Evolutionary conservation across 352 stramenopile species (phyloP).

Genomic region (Globisporangium emineosum): DNA sequence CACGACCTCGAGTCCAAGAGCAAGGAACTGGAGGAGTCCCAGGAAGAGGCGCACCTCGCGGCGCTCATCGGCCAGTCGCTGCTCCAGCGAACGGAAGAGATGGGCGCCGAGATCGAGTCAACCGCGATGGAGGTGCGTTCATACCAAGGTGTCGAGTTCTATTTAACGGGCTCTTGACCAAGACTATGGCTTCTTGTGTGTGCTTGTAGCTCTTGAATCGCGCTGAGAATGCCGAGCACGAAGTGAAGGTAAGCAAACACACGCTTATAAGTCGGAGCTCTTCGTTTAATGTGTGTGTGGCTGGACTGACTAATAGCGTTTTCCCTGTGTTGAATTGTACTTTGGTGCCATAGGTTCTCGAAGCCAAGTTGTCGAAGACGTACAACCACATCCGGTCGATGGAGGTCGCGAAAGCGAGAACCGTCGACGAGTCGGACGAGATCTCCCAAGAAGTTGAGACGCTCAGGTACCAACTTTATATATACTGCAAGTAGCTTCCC

Average conservation of each 20-base stretch:
- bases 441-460: slow-evolving; percentile 32
- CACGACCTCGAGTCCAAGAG: slow-evolving; percentile 45
- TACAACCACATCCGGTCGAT: slow-evolving; percentile 36
- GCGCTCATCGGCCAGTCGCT: slow-evolving; percentile 49
- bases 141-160: neutral
- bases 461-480: slow-evolving; percentile 5
- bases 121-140: slow-evolving; percentile 18
- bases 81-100: slow-evolving; percentile 45
- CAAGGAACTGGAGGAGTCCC: slow-evolving; percentile 43
- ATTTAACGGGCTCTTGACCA: neutral
- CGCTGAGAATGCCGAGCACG: slow-evolving; percentile 40
- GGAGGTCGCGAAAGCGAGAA: slow-evolving; percentile 32
- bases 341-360: slow-evolving; percentile 21
- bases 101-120: slow-evolving; percentile 39
- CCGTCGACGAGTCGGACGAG: slow-evolving; percentile 31
- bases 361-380: slow-evolving; percentile 30
- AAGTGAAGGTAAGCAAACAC: slow-evolving; percentile 24
- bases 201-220: slow-evolving; percentile 26
- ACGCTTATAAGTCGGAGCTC: neutral
- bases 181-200: neutral
- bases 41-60: slow-evolving; percentile 46
- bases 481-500: too few relatives aligned
- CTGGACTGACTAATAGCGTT: neutral
- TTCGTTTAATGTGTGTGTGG: neutral
- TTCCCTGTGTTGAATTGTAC: neutral